Conservation (phyloP, 2,329 filamentous ascomycete species). For the Aureobasidium sp. region DNA sequence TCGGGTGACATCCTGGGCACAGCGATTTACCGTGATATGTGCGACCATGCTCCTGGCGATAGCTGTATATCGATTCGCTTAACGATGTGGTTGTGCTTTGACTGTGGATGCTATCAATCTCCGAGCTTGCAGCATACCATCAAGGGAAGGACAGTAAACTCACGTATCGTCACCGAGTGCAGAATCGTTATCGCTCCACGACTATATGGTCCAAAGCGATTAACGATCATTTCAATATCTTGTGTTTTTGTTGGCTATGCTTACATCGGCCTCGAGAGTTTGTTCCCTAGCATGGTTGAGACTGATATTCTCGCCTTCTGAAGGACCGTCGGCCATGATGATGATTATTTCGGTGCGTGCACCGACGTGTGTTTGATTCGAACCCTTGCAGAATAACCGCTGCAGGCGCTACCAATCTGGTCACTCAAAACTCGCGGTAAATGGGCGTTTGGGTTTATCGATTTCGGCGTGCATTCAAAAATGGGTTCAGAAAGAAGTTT, state of each 20-base stretch:
- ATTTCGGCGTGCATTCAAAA: neutral
- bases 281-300: conserved; percentile 25
- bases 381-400: neutral
- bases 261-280: conserved; percentile 28
- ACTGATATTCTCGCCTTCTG: neutral
- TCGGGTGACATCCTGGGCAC: neutral
- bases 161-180: conserved; percentile 28
- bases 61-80: conserved; percentile 29
- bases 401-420: neutral
- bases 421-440: neutral
- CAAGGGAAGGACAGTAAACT: neutral
- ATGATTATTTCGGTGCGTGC: neutral
- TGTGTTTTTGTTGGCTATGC: neutral
- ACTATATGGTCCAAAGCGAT: neutral
- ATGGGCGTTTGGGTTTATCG: neutral
- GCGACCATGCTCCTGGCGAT: conserved; percentile 28
- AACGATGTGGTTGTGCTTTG: conserved; percentile 27
- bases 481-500: neutral
- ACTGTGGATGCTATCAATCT: conserved; percentile 16
- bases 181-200: conserved; percentile 26
- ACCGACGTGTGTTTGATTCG: neutral
- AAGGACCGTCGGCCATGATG: neutral
- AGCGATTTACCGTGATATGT: conserved; percentile 28
- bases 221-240: neutral
- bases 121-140: conserved; percentile 3